Evolutionary conservation across 805 yeast genomes (phyloP), one percentile per base, ranked within the genome.

Genomic region (Millerozyma miso): DNA sequence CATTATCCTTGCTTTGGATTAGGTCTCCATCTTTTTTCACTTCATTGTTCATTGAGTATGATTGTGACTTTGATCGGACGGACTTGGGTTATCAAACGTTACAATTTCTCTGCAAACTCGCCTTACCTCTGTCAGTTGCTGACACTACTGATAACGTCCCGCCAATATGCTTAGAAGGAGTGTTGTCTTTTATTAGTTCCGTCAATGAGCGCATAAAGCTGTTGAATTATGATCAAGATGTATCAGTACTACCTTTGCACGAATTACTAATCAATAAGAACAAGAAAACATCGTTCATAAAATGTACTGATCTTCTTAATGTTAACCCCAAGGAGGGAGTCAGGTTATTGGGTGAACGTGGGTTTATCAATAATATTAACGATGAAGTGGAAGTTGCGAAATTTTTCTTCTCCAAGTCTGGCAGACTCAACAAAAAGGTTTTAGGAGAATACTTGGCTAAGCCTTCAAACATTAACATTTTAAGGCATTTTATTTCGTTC

Each of bases 151-250:
- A 85, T 33, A 83, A 79, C 54, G 95, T 91, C 1, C 98, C 99
- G 0, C 97, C 98, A 0, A 76, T 89, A 5, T 91, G 98, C 54
- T 69, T 93, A 40, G 98, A 93, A 54, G 96, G 97, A 1, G 61
- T 93, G 2, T 68, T 91, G 17, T 75, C 86, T 2, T 80, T 85
- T 43, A 69, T 90, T 34, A 77, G 79, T 44, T 81, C 83, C 13
- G 69, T 87, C 37, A 74, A 77, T 49, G 79, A 74, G 37, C 58
- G 83, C 56, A 56, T 78, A 48, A 67, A 71, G 63, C 36, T 32
- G 19, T 12, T 35, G 12, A 26, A 26, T 26, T 14, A 20, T 3
- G 29, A 41, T 17, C 16, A 37, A 2, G 40, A 39, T 18, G 16
- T 43, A 5, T 33, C 43, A 26, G 47, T 46, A 5, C 23, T 42